Percentiles rank a stretch among this genome's conserved stretches.
phyloP scores from a whole-genome alignment of 148 eudicot species.

The Chenopodium quinoa region DNA sequence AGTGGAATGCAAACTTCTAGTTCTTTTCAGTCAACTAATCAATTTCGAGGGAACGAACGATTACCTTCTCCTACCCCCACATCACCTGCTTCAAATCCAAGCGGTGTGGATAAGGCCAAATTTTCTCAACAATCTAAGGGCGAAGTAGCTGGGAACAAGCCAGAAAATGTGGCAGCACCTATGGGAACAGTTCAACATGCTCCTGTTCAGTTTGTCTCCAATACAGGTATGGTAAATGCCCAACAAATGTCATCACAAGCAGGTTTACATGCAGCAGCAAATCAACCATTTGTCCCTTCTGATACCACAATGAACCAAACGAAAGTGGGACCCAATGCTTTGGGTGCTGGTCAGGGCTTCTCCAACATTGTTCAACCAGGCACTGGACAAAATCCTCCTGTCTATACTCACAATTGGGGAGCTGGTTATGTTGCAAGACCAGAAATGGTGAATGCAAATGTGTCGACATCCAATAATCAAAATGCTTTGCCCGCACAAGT shows the following conservation, averaged over 20 bases:
- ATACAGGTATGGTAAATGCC: slow-evolving; percentile 28
- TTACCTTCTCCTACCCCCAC: slow-evolving; percentile 54
- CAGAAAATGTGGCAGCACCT: slow-evolving; percentile 28
- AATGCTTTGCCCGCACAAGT: slow-evolving; percentile 38
- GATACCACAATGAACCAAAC: slow-evolving; percentile 15
- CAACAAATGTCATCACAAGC: slow-evolving; percentile 35
- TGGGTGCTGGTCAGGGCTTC: slow-evolving; percentile 18
- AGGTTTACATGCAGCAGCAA: slow-evolving; percentile 12
- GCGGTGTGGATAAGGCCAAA: slow-evolving; percentile 19
- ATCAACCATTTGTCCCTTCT: slow-evolving; percentile 21
- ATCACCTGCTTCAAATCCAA: slow-evolving; percentile 31
- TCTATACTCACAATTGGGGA: slow-evolving; percentile 48
- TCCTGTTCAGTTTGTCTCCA: slow-evolving; percentile 27
- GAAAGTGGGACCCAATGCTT: slow-evolving; percentile 18
- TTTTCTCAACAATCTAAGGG: slow-evolving; percentile 26
- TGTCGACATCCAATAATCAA: slow-evolving; percentile 20
- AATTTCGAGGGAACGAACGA: slow-evolving; percentile 32
- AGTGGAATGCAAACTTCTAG: slow-evolving; percentile 26
- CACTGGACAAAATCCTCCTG: slow-evolving; percentile 34
- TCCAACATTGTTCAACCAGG: slow-evolving; percentile 33
- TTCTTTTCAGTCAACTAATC: slow-evolving; percentile 29
- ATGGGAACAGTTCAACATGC: slow-evolving; percentile 18
- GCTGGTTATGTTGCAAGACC: slow-evolving; percentile 38
- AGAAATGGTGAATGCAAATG: slow-evolving; percentile 20
- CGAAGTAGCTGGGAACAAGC: slow-evolving; percentile 30